Evolutionary conservation across 352 stramenopile species (phyloP).

Genomic region (Pythium angustatum): DNA sequence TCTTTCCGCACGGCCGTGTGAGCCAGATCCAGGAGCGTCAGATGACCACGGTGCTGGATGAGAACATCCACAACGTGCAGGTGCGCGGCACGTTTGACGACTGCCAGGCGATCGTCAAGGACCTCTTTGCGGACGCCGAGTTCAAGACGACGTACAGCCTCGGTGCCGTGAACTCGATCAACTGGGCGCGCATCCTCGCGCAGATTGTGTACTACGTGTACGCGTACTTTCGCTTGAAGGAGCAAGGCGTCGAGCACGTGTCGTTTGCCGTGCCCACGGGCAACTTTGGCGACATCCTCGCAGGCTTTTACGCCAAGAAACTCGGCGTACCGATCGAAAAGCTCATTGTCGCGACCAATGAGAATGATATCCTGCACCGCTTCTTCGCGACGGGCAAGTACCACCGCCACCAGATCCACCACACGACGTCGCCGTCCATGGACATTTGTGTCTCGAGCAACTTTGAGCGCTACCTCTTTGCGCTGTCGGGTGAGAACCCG

Average conservation of each 20-base stretch:
- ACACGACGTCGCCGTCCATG: slow-evolving; percentile 98
- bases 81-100: slow-evolving; percentile 98
- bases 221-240: slow-evolving; percentile 92
- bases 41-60: slow-evolving; percentile 98
- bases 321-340: slow-evolving; percentile 94
- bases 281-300: slow-evolving; percentile 99
- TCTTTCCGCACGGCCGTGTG: slow-evolving; percentile 96
- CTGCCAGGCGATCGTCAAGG: slow-evolving; percentile 99
- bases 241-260: slow-evolving; percentile 70
- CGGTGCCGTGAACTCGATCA: slow-evolving; percentile 99
- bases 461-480: slow-evolving; percentile 99
- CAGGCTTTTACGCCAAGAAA: slow-evolving; percentile 96
- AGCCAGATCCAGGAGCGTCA: slow-evolving; percentile 98
- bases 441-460: slow-evolving; percentile 99
- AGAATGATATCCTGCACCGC: slow-evolving; percentile 98
- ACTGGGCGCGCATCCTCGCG: slow-evolving; percentile 98
- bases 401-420: slow-evolving; percentile 89
- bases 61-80: slow-evolving; percentile 98
- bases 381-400: slow-evolving; percentile 98
- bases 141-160: slow-evolving; percentile 94
- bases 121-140: slow-evolving; percentile 92
- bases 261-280: slow-evolving; percentile 97
- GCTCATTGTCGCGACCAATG: slow-evolving; percentile 98
- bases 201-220: slow-evolving; percentile 99
- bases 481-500: slow-evolving; percentile 93